Evolutionary conservation across 2,329 filamentous ascomycete genomes (phyloP).

Genomic region (Cyphellophora europaea): DNA sequence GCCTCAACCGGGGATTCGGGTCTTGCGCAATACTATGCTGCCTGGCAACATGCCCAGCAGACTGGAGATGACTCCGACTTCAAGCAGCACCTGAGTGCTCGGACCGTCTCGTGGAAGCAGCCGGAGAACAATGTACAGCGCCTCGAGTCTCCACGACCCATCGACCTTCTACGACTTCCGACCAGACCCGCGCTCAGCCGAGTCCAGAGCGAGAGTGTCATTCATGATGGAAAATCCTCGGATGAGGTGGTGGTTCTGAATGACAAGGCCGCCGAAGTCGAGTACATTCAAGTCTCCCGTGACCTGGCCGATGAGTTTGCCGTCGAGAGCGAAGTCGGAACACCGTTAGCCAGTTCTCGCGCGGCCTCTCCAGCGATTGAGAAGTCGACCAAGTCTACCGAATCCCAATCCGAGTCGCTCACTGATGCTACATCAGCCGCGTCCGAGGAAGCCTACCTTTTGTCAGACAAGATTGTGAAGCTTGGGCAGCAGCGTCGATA

Average conservation of each 20-base stretch:
- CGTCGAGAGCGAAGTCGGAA: constrained; percentile 21
- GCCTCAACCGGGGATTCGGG: constrained; percentile 47
- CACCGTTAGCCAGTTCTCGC: constrained; percentile 14
- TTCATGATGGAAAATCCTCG: constrained; percentile 52
- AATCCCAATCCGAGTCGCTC: constrained; percentile 20
- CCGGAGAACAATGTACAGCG: constrained; percentile 30
- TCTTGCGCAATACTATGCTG: constrained; percentile 84
- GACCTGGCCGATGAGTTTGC: constrained; percentile 11
- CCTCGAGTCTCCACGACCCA: constrained; percentile 15
- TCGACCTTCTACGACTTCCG: constrained; percentile 15
- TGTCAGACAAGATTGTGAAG: constrained; percentile 68
- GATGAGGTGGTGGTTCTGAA: constrained; percentile 38
- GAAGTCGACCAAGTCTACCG: constrained; percentile 10
- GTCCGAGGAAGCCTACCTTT: constrained; percentile 55
- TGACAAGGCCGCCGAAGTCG: constrained; percentile 26
- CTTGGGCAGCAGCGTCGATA: constrained; percentile 65
- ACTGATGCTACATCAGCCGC: constrained; percentile 29
- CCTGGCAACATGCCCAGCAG: constrained; percentile 70
- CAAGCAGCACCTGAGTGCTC: constrained; percentile 83
- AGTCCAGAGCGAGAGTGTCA: constrained; percentile 44
- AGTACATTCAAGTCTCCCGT: constrained; percentile 1
- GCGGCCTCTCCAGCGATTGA: constrained; percentile 4
- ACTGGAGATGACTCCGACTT: constrained; percentile 68
- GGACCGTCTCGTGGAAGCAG: constrained; percentile 80
- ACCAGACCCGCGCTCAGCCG: constrained; percentile 27